Base-by-base conservation (phyloP, 2,329 filamentous ascomycete species). In the Metarhizium brunneum region DNA sequence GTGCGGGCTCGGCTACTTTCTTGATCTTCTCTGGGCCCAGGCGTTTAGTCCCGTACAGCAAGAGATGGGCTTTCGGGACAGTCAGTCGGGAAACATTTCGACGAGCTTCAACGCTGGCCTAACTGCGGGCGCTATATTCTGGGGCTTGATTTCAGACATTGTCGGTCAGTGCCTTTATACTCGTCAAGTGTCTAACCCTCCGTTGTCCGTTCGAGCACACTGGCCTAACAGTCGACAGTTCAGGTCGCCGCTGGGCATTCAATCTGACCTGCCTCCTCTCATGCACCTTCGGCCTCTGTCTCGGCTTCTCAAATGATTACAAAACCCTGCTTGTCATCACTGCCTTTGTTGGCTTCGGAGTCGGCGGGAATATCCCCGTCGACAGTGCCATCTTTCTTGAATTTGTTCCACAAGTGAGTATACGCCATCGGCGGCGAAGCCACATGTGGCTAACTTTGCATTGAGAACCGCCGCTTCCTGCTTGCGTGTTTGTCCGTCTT, bases 21-120 rank as follows among this genome's bases (percentile, higher is more conserved):
- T 83, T 42, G 81, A 83, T 59, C 65, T 83, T 29, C 69, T 81
- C 50, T 83, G 79, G 78, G 78, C 80, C 3, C 80, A 83, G 59
- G 80, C 77, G 0, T 81, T 83, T 61, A 75, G 74, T 10, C 76
- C 80, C 6, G 63, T 84, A 55, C 71, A 81, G 60, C 79, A 82
- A 62, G 81, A 84, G 64, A 63, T 83, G 25, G 79, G 78, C 0
- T 82, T 84, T 55, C 76, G 57, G 0, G 55, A 68, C 30, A 56
- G 55, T 13, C 55, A 65, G 54, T 66, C 65, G 2, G 71, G 71
- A 1, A 80, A 80, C 50, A 76, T 83, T n/a, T 78, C 73, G 8
- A 76, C 76, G 0, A 74, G 77, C 4, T 82, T 82, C 63, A 79
- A 43, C 14, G 40, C 40, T 4, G 40, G 40, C 0, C 66, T 83